Evolutionary conservation across 352 stramenopile species (phyloP).

Genomic region (Phytophthora kernoviae): DNA sequence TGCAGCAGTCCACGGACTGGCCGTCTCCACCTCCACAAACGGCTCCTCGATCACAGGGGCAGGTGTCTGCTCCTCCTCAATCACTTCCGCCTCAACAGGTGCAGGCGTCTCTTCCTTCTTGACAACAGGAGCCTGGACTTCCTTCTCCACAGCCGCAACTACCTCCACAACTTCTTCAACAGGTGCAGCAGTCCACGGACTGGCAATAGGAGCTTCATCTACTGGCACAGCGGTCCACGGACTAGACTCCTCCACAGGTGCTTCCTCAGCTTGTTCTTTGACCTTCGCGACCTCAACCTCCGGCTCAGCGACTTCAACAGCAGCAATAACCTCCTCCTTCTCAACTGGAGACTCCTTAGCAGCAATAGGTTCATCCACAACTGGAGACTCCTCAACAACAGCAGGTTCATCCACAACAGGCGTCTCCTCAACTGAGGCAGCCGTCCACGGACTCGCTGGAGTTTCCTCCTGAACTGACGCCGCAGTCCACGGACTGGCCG

Average conservation of each 20-base stretch:
- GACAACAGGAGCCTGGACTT: background rate
- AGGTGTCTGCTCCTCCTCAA: background rate
- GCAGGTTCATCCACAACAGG: slow-evolving; percentile 9
- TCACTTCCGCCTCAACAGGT: background rate
- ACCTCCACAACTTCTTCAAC: slow-evolving; percentile 1
- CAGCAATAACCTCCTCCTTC: slow-evolving; percentile 14
- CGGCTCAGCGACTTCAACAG: slow-evolving; percentile 20
- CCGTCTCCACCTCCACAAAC: background rate
- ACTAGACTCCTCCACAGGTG: slow-evolving; percentile 5
- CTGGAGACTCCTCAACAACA: slow-evolving; percentile 15
- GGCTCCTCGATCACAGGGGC: background rate
- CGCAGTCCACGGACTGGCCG: slow-evolving; percentile 9
- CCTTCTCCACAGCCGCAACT: background rate
- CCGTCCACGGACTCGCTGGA: background rate
- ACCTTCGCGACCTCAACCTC: slow-evolving; percentile 18
- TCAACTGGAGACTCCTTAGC: too few relatives aligned
- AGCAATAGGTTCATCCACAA: too few relatives aligned
- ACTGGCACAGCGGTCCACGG: slow-evolving; percentile 39
- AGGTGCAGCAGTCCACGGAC: background rate
- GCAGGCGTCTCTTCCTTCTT: background rate
- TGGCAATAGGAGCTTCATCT: slow-evolving; percentile 20
- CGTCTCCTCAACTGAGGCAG: slow-evolving; percentile 8
- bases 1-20: slow-evolving; percentile 17
- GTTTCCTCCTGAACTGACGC: slow-evolving; percentile 8
- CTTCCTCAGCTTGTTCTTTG: slow-evolving; percentile 6